A percentile compares a stretch with the other conserved stretches of the same genome.
phyloP scores from a whole-genome alignment of 768 basidiomycete genomes.

The Collybia mongolica region DNA sequence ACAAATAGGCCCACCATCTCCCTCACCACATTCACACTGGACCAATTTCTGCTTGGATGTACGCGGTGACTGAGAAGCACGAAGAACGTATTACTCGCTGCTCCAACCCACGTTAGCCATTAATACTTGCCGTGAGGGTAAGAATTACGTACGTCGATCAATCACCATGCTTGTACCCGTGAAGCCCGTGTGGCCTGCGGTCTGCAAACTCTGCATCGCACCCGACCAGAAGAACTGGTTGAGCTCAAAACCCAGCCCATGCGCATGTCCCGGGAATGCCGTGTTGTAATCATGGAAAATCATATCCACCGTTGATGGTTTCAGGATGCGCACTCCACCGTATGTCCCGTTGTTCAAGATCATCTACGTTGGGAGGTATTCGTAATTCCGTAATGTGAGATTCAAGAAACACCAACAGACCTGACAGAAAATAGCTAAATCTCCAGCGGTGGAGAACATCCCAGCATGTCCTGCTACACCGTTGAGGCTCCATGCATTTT shows the following conservation, averaged over 20 bases:
- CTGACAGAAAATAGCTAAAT: constrained; percentile 26
- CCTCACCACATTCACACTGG: constrained; percentile 24
- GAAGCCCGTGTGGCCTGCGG: constrained; percentile 26
- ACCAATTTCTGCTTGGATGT: constrained; percentile 26
- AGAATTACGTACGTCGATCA: constrained; percentile 19
- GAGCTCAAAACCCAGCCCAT: constrained; percentile 25
- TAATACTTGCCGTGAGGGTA: background rate
- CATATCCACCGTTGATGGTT: constrained; percentile 23
- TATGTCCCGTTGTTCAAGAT: constrained; percentile 28
- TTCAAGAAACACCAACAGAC: constrained; percentile 5
- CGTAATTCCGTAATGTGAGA: background rate
- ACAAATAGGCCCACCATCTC: constrained; percentile 18
- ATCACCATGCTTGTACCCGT: constrained; percentile 26
- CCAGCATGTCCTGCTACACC: constrained; percentile 27
- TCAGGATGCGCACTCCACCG: constrained; percentile 17
- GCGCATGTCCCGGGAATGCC: constrained; percentile 23
- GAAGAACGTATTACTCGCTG: constrained; percentile 29
- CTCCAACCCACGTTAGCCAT: background rate
- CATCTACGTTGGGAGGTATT: constrained; percentile 15
- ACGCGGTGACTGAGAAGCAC: constrained; percentile 23
- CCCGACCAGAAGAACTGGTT: constrained; percentile 27
- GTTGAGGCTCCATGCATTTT: constrained; percentile 25
- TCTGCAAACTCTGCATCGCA: constrained; percentile 22
- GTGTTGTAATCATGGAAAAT: constrained; percentile 26
- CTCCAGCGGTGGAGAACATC: constrained; percentile 23